Base-by-base conservation (phyloP, 306 rosid species). In the Sphenostylis stenocarpa region DNA sequence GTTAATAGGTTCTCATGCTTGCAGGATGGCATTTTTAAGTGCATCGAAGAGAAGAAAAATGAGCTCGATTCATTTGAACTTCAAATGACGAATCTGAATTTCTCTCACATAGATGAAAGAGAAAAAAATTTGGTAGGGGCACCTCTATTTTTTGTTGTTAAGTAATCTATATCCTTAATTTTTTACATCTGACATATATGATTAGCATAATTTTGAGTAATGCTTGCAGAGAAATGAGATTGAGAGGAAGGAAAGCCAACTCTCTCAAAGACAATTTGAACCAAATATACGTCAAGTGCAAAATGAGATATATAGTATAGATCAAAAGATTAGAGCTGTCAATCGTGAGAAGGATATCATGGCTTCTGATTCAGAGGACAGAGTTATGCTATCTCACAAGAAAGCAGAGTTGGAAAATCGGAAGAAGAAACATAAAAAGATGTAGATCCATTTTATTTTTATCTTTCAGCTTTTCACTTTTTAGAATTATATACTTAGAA, bases 261-360 rank as follows among this genome's bases (percentile, higher is more conserved):
- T 84, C 17, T 88, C 89, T 80, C 86, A 86, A 76, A 87, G 86
- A 82, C 89, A 92, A 72, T 95, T 95, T 90, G 95, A 92, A 55
- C 77, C 82, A 65, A 90, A 75, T 57, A 95, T 87, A 79, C 85
- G 82, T 67, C 88, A 87, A 84, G 83, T 83, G 80, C 83, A 83
- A 67, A 83, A 76, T 80, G 95, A 95, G 48, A 66, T 85, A 51
- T 84, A 65, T 77, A 81, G 83, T 57, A 39, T 90, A 26, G 96
- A 89, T 29, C 94, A 95, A 86, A 87, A 76, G 64, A 89, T 95
- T 64, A 87, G 78, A 84, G 83, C 77, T 75, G 77, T 89, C 73
- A 84, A 53, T 72, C 83, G 91, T 67, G 95, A 95, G 82, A 89
- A 85, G 84, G 85, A 62, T 51, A 52, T 84, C 33, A 83, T 95